Evolutionary conservation across 139 green algal genomes (phyloP).

Genomic region (Ulvella scutata): DNA sequence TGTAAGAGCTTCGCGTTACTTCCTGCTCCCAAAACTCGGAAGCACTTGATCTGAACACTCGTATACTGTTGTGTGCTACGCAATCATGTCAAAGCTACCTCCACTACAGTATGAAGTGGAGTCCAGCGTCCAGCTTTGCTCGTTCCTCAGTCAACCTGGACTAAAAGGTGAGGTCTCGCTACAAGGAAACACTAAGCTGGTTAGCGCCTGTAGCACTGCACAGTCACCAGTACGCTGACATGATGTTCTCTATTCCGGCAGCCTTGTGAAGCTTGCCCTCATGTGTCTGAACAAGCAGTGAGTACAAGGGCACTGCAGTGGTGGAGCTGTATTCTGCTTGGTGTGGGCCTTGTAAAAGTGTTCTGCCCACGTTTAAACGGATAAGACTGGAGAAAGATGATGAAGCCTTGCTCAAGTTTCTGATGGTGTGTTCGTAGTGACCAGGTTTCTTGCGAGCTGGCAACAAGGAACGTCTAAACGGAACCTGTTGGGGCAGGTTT

Average conservation of each 20-base stretch:
- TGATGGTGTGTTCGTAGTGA: slow-evolving; percentile 17
- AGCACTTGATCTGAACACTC: no score
- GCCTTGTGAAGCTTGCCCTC: neutral
- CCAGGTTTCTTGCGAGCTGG: neutral
- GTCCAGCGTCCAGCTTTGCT: slow-evolving; percentile 11
- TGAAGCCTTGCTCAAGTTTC: slow-evolving; percentile 35
- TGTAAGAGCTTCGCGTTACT: no score
- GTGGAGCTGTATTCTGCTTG: slow-evolving; percentile 40
- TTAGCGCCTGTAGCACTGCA: neutral
- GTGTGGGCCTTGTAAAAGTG: slow-evolving; percentile 39
- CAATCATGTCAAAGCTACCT: neutral
- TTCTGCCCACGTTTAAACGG: slow-evolving; percentile 32
- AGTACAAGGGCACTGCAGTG: slow-evolving; percentile 12
- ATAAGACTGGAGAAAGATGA: slow-evolving; percentile 40
- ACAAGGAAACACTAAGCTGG: neutral
- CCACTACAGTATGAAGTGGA: slow-evolving; percentile 14
- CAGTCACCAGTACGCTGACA: neutral
- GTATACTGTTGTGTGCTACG: slow-evolving; percentile 1
- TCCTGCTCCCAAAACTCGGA: no score
- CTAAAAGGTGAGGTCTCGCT: neutral
- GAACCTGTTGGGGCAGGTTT: neutral
- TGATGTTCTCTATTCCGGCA: neutral
- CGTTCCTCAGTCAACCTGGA: slow-evolving; percentile 9
- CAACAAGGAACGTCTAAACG: neutral
- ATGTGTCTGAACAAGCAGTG: neutral